phyloP scores from a whole-genome alignment of 768 basidiomycete genomes.

The Tephrocybe sp. region DNA sequence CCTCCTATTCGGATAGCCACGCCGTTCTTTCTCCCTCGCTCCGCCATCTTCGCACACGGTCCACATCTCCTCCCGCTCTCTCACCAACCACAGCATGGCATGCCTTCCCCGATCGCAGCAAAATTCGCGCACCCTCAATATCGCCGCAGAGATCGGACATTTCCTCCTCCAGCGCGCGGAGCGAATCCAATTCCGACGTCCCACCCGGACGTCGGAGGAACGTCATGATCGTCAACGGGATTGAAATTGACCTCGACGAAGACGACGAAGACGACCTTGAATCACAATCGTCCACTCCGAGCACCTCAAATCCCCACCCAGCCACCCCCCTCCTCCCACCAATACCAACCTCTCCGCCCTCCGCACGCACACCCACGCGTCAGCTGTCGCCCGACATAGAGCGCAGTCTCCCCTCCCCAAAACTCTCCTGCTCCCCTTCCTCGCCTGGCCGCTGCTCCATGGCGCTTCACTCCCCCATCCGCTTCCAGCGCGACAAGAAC shows the following conservation, averaged over 20 bases:
- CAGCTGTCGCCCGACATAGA: neutral
- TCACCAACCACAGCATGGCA: conserved; percentile 9
- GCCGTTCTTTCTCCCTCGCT: neutral
- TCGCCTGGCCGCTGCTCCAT: neutral
- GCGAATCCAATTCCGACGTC: neutral
- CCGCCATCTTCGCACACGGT: neutral
- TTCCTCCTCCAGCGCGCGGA: neutral
- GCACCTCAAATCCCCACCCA: neutral
- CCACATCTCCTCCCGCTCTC: neutral
- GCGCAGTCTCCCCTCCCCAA: neutral
- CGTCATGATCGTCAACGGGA: conserved; percentile 14
- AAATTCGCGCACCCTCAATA: conserved; percentile 1
- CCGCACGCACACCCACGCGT: conserved; percentile 3
- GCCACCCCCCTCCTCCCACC: neutral
- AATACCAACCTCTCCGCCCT: conserved; percentile 8
- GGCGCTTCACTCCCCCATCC: conserved; percentile 2
- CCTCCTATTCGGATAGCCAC: neutral
- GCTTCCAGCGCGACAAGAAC: conserved; percentile 9
- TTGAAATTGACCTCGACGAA: conserved; percentile 20
- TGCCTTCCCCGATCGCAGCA: conserved; percentile 4
- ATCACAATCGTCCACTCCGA: neutral
- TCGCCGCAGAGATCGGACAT: conserved; percentile 9
- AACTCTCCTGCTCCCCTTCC: conserved; percentile 1
- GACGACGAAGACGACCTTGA: conserved; percentile 12
- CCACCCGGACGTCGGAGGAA: neutral